Evolutionary conservation across 805 yeast genomes (phyloP).

Genomic region (Myxozyma melibiosi): DNA sequence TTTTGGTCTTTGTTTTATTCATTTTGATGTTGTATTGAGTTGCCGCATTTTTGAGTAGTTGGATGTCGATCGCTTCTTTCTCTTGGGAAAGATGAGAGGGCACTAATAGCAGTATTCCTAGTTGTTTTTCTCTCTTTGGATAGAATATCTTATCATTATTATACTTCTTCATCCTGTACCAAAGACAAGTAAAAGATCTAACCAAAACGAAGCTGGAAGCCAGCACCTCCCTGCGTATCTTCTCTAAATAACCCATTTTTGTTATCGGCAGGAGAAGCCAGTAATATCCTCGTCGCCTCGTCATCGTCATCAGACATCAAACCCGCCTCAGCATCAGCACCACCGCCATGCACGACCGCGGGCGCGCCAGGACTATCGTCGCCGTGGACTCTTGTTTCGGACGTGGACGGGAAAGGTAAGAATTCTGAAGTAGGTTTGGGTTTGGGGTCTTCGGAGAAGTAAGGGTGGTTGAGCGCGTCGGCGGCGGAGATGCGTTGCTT

Average conservation of each 20-base stretch:
- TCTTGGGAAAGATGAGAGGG: no score
- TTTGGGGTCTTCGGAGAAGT: constrained; percentile 48
- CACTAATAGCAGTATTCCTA: background rate
- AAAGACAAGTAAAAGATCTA: background rate
- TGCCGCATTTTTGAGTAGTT: no score
- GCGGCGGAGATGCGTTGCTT: constrained; percentile 48
- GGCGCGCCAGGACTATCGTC: constrained; percentile 25
- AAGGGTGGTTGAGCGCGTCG: constrained; percentile 51
- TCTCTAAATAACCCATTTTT: constrained; percentile 19
- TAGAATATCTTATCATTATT: no score
- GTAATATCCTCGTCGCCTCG: background rate
- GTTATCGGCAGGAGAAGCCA: constrained; percentile 12
- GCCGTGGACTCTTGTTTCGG: background rate
- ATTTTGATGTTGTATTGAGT: no score
- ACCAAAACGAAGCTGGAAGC: constrained; percentile 23
- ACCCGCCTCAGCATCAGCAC: background rate
- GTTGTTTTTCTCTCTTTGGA: background rate
- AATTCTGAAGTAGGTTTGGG: constrained; percentile 41
- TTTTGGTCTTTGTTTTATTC: background rate
- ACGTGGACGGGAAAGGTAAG: constrained; percentile 38
- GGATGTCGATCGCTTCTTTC: no score
- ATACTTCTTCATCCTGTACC: background rate
- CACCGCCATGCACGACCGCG: constrained; percentile 16
- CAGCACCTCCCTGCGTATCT: constrained; percentile 18
- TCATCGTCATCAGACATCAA: background rate